Base-by-base conservation (phyloP, 164 flowering plant species). In the Magnolia changhungtana region DNA sequence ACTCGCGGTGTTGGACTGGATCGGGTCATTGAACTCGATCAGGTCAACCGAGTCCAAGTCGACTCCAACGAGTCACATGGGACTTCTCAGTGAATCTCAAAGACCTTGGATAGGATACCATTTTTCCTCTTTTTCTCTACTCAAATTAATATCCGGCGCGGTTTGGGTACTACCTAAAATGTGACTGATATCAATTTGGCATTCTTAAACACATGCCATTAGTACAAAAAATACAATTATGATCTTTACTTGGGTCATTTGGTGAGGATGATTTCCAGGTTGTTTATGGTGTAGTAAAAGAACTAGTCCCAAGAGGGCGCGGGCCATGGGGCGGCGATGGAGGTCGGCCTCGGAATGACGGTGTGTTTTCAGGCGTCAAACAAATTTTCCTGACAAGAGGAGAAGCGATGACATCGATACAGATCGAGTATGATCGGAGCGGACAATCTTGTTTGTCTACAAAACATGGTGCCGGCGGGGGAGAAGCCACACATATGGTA, bases 291-390 rank as follows among this genome's bases (percentile, higher is more conserved):
- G 75, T 89, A 67, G 78, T 89, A 13, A 91, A 90, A 75, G 91
- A 92, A 79, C 89, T 91, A 74, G 86, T 84, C 13, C 90, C 92
- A 65, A 82, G 81, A 52, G 92, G 87, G 31, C 84, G 90, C 0
- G 93, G 95, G 1, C 95, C 96, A 8, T 94, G 98, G 95, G 95
- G 95, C n/a, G 98, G 98, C 1, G 91, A 92, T 27, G 91, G 93
- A 78, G 96, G 95, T 11, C 81, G 76, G 65, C 83, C 88, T 10
- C 92, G 98, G 98, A 94, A 94, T 78, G 96, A 92, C 81, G 98
- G 98, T 29, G 94, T 90, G 6, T 90, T 80, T 73, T 80, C 91
- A 1, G 96, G 96, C 27, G 82, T 90, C 21, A 90, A 79, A 77
- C 90, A 90, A 77, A 90, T 93, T 27, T 78, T 75, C 58, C 4